Evolutionary conservation across 148 eudicot species (phyloP), one percentile per base, ranked within the genome.

Genomic region (Spergularia bocconei): DNA sequence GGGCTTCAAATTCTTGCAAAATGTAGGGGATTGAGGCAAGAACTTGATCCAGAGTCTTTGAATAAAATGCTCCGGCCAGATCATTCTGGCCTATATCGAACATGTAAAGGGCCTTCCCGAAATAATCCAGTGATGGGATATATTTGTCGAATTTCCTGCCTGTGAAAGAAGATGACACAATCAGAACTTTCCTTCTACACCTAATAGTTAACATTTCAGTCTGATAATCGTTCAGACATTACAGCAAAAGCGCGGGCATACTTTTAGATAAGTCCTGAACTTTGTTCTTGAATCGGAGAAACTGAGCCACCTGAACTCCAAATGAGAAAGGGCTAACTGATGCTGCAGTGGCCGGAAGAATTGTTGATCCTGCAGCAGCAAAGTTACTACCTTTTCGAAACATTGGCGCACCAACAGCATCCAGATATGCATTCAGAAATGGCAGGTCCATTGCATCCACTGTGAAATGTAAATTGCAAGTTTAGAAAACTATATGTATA

Each of bases 71-170:
- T 62, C 91, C 91, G 16, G 93, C 93, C 19, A 96, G 82, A 82
- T 96, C 98, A 63, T 96, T 92, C 82, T 96, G 97, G 82, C 98
- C 99, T 80, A 96, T 88, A 73, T 96, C 99, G 68, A 96, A 91
- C 89, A 84, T 91, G 85, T 91, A 92, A 54, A 96, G 95, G 19
- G 86, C 98, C 83, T 88, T 88, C 20, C 47, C 83, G 47, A 92
- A 96, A 67, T 50, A 86, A 75, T 96, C 98, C 54, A 66, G 79
- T 67, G 85, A 75, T 14, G 99, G 99, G 19, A 96, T 58, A 82
- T 82, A 96, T 82, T 86, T 91, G 38, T 85, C 88, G 62, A 75
- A 78, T 56, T 85, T 96, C 71, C 80, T 87, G 61, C 87, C 99
- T 95, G 87, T 78, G 20, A 57, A 75, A 74, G 47, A 23, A 21